These are phyloP conservation scores for Lagenidium giganteum DNA, from an alignment of 352 stramenopile genomes.

Conservation along the genomic window DNA sequence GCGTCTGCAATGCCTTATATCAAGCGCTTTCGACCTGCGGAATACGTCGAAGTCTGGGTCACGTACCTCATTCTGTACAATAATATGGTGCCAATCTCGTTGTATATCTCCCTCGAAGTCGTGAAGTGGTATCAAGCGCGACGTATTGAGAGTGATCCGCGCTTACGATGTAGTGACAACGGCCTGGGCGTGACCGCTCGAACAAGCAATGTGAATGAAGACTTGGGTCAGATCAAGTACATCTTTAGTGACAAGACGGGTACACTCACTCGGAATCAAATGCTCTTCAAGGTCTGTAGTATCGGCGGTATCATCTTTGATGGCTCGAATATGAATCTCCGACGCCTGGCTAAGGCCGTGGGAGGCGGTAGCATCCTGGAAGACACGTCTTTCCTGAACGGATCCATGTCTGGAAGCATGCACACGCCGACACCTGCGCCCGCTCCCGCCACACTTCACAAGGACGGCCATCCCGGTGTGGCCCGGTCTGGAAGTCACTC, in stretches of 20 bases:
- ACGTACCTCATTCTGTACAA: constrained; percentile 87
- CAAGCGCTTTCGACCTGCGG: constrained; percentile 20
- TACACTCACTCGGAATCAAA: constrained; percentile 99
- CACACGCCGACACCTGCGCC: neutral
- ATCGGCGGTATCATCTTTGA: constrained; percentile 91
- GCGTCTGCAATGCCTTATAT: constrained; percentile 25
- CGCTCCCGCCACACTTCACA: constrained; percentile 2
- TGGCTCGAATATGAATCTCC: constrained; percentile 52
- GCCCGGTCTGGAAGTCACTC: too few species aligned
- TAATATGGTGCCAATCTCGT: constrained; percentile 94
- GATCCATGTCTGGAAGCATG: too few species aligned
- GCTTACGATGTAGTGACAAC: constrained; percentile 46
- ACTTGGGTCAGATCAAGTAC: constrained; percentile 98
- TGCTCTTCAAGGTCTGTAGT: constrained; percentile 94
- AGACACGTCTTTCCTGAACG: too few species aligned
- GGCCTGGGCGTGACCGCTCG: constrained; percentile 77
- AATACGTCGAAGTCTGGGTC: constrained; percentile 60
- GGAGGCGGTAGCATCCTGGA: constrained; percentile 2
- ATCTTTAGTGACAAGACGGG: constrained; percentile 99
- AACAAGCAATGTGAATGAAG: constrained; percentile 93
- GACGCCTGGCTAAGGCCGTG: constrained; percentile 24
- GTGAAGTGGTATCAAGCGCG: constrained; percentile 94
- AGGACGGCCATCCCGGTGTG: neutral
- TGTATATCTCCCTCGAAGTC: constrained; percentile 97
- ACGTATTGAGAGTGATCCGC: constrained; percentile 86